Base-by-base conservation (phyloP, 345 rosid species). In the Carallia brachiata region DNA sequence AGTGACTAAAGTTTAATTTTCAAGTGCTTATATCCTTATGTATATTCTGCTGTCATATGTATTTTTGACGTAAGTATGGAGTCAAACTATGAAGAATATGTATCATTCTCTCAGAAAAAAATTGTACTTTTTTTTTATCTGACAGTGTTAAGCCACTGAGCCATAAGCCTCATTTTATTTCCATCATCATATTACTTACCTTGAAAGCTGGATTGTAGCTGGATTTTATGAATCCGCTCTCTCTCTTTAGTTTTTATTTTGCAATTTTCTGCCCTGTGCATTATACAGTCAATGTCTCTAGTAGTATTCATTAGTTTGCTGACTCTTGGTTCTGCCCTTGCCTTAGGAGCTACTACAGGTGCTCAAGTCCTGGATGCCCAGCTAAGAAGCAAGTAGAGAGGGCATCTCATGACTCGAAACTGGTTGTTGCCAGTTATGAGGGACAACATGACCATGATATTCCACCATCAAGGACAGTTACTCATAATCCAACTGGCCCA, bases 271-370 rank as follows among this genome's bases (percentile, higher is more conserved):
- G 31, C 2, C 32, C 10, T 56, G 16, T 13, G 31, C 32, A 0
- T 27, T 56, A 56, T 30, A 27, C 31, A 30, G 60, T 4, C 32
- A 44, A 44, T 44, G 16, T 44, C 50, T 44, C 50, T 12, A 15
- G 16, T 3, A 44, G 50, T 44, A 12, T 56, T 56, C 60, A 56
- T 27, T 9, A 30, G 28, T 60, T 27, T 39, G 6, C 52, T 71
- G 69, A 72, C 67, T 61, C 23, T 23, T 63, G 37, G 57, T 36
- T 59, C 40, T 53, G 27, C 27, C 40, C 61, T 61, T 40, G 31
- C 66, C 68, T 27, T 60, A 95, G 99, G 97, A 95, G 97, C 79
- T 92, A 95, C 79, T 95, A 95, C 75, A 80, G 99, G 78, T 95
- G 99, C 82, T 95, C 99, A 34, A 86, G 84, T 72, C 80, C 93